These are phyloP conservation scores for Retiboletus flavoniger DNA, from an alignment of 1,284 basidiomycete species.

Conservation along the genomic window DNA sequence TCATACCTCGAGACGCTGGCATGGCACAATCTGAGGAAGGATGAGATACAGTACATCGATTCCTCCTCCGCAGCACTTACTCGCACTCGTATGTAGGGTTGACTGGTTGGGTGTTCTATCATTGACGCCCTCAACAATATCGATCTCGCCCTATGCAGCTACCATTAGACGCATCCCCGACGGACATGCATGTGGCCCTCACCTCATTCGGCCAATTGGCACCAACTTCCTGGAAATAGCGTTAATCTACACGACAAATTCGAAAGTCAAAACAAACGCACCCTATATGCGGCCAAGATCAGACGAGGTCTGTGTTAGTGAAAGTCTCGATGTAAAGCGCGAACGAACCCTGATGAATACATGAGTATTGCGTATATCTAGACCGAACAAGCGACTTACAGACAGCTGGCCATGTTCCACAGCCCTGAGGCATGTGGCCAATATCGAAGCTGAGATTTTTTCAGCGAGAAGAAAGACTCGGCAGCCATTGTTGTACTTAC, in stretches of 20 bases:
- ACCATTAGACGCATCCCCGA: neutral
- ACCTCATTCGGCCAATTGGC: slow-evolving; percentile 18
- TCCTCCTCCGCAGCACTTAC: slow-evolving; percentile 11
- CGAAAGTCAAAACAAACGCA: neutral
- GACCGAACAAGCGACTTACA: slow-evolving; percentile 19
- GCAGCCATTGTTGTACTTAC: slow-evolving; percentile 17
- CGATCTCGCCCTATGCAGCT: slow-evolving; percentile 49
- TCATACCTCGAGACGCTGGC: slow-evolving; percentile 47
- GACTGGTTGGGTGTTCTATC: slow-evolving; percentile 52
- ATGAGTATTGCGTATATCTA: neutral
- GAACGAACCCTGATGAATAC: slow-evolving; percentile 18
- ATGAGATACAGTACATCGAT: neutral
- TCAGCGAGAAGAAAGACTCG: neutral
- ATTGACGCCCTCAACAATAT: slow-evolving; percentile 71
- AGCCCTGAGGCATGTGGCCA: slow-evolving; percentile 39
- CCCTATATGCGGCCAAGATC: slow-evolving; percentile 11
- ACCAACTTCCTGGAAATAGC: slow-evolving; percentile 19
- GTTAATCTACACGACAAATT: neutral
- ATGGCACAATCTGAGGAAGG: slow-evolving; percentile 54
- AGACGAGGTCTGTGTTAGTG: neutral
- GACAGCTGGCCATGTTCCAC: slow-evolving; percentile 42
- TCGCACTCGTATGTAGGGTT: slow-evolving; percentile 59
- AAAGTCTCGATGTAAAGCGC: neutral
- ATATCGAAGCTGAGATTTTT: slow-evolving; percentile 33
- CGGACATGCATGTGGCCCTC: neutral